Conservation (phyloP, 2,329 filamentous ascomycete genomes). For the Sporothrix sp. region DNA sequence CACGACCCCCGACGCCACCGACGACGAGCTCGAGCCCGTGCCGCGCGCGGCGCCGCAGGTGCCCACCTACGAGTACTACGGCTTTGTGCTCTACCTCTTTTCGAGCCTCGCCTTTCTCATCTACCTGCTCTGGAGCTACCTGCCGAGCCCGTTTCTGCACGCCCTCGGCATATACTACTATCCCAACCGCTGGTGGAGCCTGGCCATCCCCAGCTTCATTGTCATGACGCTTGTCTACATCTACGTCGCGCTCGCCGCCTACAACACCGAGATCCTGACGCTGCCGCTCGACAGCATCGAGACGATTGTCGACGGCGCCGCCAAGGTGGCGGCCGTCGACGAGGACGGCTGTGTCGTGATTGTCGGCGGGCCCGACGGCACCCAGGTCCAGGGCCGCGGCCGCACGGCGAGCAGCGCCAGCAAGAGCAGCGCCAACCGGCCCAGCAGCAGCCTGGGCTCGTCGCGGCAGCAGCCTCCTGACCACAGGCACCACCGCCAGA, state of each 20-base stretch:
- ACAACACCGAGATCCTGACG: slow-evolving; percentile 85
- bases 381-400: slow-evolving; percentile 11
- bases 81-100: slow-evolving; percentile 91
- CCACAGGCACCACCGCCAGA: background rate
- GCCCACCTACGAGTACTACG: slow-evolving; percentile 99
- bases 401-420: slow-evolving; percentile 6
- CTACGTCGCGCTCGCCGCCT: slow-evolving; percentile 81
- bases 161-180: slow-evolving; percentile 94
- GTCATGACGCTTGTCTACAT: slow-evolving; percentile 87
- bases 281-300: slow-evolving; percentile 70
- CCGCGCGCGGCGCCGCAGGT: slow-evolving; percentile 84
- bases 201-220: slow-evolving; percentile 82
- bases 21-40: slow-evolving; percentile 70
- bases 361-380: slow-evolving; percentile 13
- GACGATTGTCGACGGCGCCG: slow-evolving; percentile 85
- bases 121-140: slow-evolving; percentile 73
- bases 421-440: slow-evolving; percentile 22
- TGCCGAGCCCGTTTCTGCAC: slow-evolving; percentile 84
- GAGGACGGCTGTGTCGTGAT: slow-evolving; percentile 12
- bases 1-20: slow-evolving; percentile 84
- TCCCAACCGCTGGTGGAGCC: slow-evolving; percentile 93
- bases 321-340: slow-evolving; percentile 70
- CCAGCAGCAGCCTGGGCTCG: slow-evolving; percentile 6
- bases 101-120: slow-evolving; percentile 70
- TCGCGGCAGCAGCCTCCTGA: background rate